These are phyloP conservation scores for Cinnamomum micranthum DNA, from an alignment of 164 flowering plant genomes.

Conservation along the genomic window DNA sequence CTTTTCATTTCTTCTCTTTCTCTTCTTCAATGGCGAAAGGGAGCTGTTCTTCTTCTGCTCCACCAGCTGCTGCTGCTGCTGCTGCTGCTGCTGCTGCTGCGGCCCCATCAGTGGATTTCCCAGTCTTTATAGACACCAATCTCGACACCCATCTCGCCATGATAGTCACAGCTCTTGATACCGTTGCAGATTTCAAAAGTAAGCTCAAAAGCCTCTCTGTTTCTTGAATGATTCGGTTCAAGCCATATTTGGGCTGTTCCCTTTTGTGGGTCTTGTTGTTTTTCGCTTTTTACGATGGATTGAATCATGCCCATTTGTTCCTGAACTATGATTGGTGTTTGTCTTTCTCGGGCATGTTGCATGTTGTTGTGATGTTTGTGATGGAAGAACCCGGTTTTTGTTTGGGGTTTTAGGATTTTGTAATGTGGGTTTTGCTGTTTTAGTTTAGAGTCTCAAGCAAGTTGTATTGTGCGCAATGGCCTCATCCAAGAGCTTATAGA, in stretches of 20 bases:
- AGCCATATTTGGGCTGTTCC: not conserved
- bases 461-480: not conserved
- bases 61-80: not conserved
- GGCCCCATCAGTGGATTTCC: not conserved
- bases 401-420: not conserved
- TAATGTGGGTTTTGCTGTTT: not conserved
- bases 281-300: not conserved
- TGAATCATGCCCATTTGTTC: no score
- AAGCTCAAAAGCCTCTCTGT: constrained; percentile 1
- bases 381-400: not conserved
- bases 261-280: not conserved
- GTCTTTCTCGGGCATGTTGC: not conserved
- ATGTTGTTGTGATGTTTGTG: not conserved
- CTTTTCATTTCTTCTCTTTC: not conserved
- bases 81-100: not conserved
- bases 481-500: not conserved
- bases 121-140: constrained; percentile 64
- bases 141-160: constrained; percentile 67
- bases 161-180: constrained; percentile 39
- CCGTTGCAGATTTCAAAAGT: constrained; percentile 62
- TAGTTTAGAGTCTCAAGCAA: no score
- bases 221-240: not conserved
- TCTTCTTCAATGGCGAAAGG: constrained; percentile 23
- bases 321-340: not conserved
- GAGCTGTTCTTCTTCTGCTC: not conserved